Evolutionary conservation across 345 rosid genomes (phyloP).

Genomic region (Orychophragmus violaceus): DNA sequence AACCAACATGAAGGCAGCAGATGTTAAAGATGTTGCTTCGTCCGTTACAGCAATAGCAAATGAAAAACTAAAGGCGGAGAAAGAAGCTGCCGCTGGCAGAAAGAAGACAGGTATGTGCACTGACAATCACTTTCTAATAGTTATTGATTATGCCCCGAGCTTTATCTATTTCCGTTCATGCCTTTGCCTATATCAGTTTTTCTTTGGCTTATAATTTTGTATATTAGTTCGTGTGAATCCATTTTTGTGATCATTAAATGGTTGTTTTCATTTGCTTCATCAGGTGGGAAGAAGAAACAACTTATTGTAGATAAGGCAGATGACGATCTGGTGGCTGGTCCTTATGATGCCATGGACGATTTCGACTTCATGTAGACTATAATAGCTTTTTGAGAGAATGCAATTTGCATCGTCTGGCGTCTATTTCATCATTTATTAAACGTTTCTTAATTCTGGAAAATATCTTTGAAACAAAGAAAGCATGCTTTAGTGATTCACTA

Average conservation of each 20-base stretch:
- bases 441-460: conserved; percentile 6
- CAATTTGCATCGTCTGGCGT: not conserved
- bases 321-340: conserved; percentile 51
- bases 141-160: not conserved
- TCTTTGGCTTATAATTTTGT: not conserved
- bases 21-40: conserved; percentile 87
- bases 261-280: conserved; percentile 27
- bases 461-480: conserved; percentile 5
- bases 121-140: not conserved
- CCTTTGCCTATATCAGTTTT: not conserved
- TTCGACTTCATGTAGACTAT: conserved; percentile 71
- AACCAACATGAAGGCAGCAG: conserved; percentile 74
- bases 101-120: conserved; percentile 66
- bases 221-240: not conserved
- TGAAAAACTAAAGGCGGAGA: conserved; percentile 90
- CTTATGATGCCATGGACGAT: conserved; percentile 63
- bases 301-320: conserved; percentile 68
- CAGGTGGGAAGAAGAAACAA: conserved; percentile 74
- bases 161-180: not conserved
- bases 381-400: conserved; percentile 4
- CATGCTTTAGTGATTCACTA: not conserved
- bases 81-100: conserved; percentile 78
- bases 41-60: conserved; percentile 83
- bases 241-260: not conserved
- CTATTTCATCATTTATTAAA: conserved; percentile 5